Percentiles rank a stretch among this genome's conserved stretches.
Conservation (phyloP, 1,284 basidiomycete genomes). For the Cryptococcus depauperatus region DNA sequence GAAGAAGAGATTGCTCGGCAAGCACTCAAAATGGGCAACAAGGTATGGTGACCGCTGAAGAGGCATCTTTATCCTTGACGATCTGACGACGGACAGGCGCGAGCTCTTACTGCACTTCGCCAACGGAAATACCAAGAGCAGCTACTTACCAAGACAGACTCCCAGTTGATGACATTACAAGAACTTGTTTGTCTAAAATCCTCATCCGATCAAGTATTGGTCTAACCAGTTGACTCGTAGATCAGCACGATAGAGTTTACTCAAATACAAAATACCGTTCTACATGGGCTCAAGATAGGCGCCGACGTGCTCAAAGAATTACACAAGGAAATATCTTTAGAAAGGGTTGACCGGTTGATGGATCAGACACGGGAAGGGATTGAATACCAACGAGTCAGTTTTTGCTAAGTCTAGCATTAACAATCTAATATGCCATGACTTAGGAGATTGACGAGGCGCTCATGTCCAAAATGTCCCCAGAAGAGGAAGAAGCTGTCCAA, state of each 20-base stretch:
- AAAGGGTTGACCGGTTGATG: conserved; percentile 86
- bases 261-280: conserved; percentile 80
- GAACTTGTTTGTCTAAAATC: conserved; percentile 59
- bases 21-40: conserved; percentile 71
- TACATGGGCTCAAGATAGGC: conserved; percentile 87
- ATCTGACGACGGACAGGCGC: no score
- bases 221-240: conserved; percentile 48
- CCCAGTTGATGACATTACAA: conserved; percentile 80
- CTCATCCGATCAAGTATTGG: neutral
- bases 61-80: neutral
- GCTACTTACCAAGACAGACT: conserved; percentile 77
- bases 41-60: no score
- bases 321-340: conserved; percentile 84
- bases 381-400: conserved; percentile 75
- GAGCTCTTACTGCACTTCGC: conserved; percentile 76
- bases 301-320: conserved; percentile 88
- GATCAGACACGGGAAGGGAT: conserved; percentile 86
- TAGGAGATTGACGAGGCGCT: conserved; percentile 89
- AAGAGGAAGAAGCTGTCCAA: conserved; percentile 91
- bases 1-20: conserved; percentile 83
- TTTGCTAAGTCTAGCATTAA: neutral
- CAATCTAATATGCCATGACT: neutral
- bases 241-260: conserved; percentile 95
- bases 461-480: conserved; percentile 67
- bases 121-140: conserved; percentile 89